phyloP scores from a whole-genome alignment of 192 early-diverging fungal genomes.

The Backusella westeae region DNA sequence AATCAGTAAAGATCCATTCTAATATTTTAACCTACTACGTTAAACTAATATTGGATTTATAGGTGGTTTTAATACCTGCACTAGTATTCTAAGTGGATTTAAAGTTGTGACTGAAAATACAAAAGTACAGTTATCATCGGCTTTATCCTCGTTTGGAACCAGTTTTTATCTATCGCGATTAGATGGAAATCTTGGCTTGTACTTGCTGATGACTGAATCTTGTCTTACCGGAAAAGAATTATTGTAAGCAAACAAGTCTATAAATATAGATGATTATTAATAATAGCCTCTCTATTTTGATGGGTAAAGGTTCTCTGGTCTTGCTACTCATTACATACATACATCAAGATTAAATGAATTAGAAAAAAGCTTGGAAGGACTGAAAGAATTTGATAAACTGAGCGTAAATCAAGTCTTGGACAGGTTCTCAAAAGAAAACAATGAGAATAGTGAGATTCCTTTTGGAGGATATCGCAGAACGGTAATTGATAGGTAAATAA shows the following conservation, averaged over 20 bases:
- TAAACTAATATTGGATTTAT: not conserved
- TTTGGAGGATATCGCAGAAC: not conserved
- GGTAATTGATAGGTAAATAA: not conserved
- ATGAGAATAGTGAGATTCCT: not conserved
- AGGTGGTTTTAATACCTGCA: not conserved
- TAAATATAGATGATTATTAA: not conserved
- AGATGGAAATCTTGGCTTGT: not conserved
- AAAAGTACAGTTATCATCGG: not conserved
- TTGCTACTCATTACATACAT: conserved; percentile 94
- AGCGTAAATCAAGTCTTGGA: not conserved
- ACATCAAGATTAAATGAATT: conserved; percentile 74
- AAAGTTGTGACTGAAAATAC: not conserved
- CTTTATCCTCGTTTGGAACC: not conserved
- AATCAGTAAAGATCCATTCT: not conserved
- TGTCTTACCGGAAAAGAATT: not conserved
- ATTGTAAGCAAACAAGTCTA: not conserved
- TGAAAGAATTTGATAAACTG: not conserved
- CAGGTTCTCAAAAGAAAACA: not conserved
- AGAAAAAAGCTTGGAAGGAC: conserved; percentile 48
- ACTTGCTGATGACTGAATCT: not conserved
- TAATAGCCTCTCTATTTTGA: not conserved
- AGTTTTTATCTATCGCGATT: not conserved
- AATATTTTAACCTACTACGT: not conserved
- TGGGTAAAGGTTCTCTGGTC: conserved; percentile 66
- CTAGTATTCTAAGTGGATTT: not conserved